A percentile compares a stretch with the other conserved stretches of the same genome.
Evolutionary conservation across 2,329 filamentous ascomycete species (phyloP).

Genomic region (Talaromyces rugulosus): DNA sequence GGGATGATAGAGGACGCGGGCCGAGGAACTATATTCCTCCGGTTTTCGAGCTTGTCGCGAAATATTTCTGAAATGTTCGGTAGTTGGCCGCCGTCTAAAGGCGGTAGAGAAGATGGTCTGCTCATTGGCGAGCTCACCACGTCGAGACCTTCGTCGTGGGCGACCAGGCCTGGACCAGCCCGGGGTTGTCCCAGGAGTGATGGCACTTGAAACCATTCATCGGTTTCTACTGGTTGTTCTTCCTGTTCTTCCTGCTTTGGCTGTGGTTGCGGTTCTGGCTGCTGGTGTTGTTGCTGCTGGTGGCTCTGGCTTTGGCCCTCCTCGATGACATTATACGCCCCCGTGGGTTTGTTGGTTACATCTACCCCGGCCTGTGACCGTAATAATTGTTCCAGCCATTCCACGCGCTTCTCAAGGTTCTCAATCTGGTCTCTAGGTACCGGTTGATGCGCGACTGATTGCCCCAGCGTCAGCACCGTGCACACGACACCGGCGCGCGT

Average conservation of each 20-base stretch:
- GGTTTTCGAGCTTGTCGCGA: slow-evolving; percentile 35
- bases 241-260: background rate
- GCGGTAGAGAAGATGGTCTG: slow-evolving; percentile 12
- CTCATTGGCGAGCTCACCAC: slow-evolving; percentile 1
- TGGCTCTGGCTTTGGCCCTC: slow-evolving; percentile 24
- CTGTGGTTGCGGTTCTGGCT: background rate
- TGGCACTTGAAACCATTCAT: slow-evolving; percentile 38
- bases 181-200: slow-evolving; percentile 28
- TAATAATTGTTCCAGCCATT: slow-evolving; percentile 36
- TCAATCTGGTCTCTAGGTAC: slow-evolving; percentile 37
- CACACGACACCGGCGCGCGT: slow-evolving; percentile 37
- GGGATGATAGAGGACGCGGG: slow-evolving; percentile 24
- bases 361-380: slow-evolving; percentile 31
- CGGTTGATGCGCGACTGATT: slow-evolving; percentile 33
- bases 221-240: slow-evolving; percentile 19
- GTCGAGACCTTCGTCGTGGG: slow-evolving; percentile 14
- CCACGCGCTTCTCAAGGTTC: slow-evolving; percentile 35
- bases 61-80: slow-evolving; percentile 39
- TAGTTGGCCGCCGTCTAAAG: slow-evolving; percentile 26
- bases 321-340: slow-evolving; percentile 20
- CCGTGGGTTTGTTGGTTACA: slow-evolving; percentile 30
- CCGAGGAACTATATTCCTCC: slow-evolving; percentile 30
- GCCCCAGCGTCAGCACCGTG: slow-evolving; percentile 35
- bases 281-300: background rate
- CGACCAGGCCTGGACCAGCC: slow-evolving; percentile 18